Conservation (phyloP, 495 filamentous ascomycete genomes). For the Hypomontagnella submonticulosa region DNA sequence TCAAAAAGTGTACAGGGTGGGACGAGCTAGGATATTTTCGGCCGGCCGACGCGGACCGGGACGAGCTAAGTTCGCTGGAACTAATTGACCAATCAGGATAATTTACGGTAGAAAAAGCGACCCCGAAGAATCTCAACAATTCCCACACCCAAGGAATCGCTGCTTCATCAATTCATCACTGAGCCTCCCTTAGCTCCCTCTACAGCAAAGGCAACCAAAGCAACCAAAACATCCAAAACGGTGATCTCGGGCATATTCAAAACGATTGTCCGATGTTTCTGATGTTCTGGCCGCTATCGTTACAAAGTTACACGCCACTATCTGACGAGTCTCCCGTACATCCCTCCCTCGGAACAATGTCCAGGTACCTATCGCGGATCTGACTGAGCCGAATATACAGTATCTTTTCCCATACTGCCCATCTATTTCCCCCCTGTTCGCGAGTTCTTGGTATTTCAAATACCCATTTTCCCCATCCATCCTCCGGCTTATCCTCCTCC, state of each 20-base stretch:
- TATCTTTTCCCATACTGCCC: not conserved
- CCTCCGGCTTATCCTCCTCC: constrained; percentile 40
- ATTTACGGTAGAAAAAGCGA: constrained; percentile 43
- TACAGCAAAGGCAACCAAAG: not conserved
- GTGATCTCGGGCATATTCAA: constrained; percentile 12
- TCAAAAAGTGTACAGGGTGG: constrained; percentile 7
- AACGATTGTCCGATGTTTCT: constrained; percentile 6
- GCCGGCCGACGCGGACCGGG: constrained; percentile 40
- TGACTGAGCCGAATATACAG: constrained; percentile 15
- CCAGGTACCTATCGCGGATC: constrained; percentile 33
- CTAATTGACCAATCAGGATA: constrained; percentile 30
- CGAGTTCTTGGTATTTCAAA: constrained; percentile 46
- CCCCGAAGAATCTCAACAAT: constrained; percentile 43
- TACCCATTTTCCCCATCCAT: constrained; percentile 40
- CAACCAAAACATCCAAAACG: not conserved
- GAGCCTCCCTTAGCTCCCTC: not conserved
- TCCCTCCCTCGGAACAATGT: not conserved
- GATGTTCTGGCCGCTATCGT: too few relatives aligned
- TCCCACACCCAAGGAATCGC: not conserved
- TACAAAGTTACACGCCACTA: too few relatives aligned
- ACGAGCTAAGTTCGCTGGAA: constrained; percentile 25
- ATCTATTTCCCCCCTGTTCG: constrained; percentile 32
- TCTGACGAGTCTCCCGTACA: too few relatives aligned
- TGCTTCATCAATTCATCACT: constrained; percentile 8
- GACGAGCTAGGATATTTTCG: constrained; percentile 31